A percentile compares a stretch with the other conserved stretches of the same genome.
phyloP scores from a whole-genome alignment of 2,329 filamentous ascomycete genomes.

The Pestalotiopsis sp. region DNA sequence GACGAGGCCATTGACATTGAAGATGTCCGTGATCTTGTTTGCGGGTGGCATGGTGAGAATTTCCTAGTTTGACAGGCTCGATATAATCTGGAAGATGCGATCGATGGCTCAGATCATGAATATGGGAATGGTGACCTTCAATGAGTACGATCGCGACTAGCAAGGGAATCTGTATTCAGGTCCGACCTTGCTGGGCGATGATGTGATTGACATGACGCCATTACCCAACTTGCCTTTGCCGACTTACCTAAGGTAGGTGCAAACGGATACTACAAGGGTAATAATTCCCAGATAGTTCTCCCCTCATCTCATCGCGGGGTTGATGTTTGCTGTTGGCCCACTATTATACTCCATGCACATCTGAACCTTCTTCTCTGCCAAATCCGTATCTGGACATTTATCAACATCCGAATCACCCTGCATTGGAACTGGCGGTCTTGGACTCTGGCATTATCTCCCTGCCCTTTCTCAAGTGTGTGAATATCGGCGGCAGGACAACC shows the following conservation, averaged over 20 bases:
- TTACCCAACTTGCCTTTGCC: background rate
- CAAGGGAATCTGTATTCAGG: background rate
- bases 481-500: too few species aligned
- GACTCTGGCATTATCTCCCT: background rate
- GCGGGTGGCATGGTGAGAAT: background rate
- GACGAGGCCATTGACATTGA: constrained; percentile 11
- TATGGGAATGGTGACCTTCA: background rate
- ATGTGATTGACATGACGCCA: constrained; percentile 7
- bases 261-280: background rate
- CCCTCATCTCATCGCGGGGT: background rate
- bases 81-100: background rate
- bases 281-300: background rate
- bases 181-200: background rate
- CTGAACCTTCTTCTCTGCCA: background rate
- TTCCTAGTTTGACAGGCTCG: background rate
- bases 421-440: background rate
- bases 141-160: background rate
- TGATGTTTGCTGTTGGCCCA: background rate
- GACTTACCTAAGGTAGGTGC: background rate
- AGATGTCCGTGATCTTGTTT: constrained; percentile 8
- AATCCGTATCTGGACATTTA: background rate
- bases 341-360: background rate
- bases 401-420: background rate
- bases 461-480: too few species aligned
- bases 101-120: background rate